phyloP scores from a whole-genome alignment of 2,329 filamentous ascomycete genomes.

The Aspergillus novofumigatus region DNA sequence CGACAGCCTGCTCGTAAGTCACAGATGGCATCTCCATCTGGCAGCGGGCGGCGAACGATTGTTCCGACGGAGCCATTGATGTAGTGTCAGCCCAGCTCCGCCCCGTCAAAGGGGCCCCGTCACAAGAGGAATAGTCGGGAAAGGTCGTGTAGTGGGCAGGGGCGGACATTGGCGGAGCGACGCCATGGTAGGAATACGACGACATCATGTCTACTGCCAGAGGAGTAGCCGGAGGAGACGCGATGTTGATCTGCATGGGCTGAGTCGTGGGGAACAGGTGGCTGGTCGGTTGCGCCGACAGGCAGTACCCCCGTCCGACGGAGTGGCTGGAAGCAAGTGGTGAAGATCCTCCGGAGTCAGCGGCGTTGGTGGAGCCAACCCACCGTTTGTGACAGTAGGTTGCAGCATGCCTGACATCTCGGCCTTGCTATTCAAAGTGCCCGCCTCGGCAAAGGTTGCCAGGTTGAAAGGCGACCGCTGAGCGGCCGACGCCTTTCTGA shows the following conservation, averaged over 20 bases:
- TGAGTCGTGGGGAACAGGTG: conserved; percentile 37
- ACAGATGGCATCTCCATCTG: conserved; percentile 36
- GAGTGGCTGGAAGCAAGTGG: conserved; percentile 37
- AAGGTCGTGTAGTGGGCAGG: conserved; percentile 42
- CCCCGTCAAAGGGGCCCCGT: conserved; percentile 34
- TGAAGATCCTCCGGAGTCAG: conserved; percentile 42
- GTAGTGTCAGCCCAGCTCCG: conserved; percentile 40
- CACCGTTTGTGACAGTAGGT: conserved; percentile 31
- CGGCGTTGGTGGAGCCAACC: conserved; percentile 41
- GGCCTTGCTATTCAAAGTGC: conserved; percentile 32
- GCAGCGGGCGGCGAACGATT: conserved; percentile 30
- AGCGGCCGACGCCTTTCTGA: conserved; percentile 43
- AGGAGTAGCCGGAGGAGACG: conserved; percentile 44
- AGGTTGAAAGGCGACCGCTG: conserved; percentile 47
- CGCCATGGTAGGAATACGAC: conserved; percentile 34
- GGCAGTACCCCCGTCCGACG: conserved; percentile 37
- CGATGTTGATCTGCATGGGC: conserved; percentile 39
- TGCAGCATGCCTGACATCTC: conserved; percentile 32
- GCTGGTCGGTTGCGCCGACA: conserved; percentile 30
- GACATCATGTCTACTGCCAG: conserved; percentile 36
- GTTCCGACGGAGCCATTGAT: conserved; percentile 40
- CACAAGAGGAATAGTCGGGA: conserved; percentile 38
- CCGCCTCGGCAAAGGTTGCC: conserved; percentile 42
- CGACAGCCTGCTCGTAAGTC: conserved; percentile 33
- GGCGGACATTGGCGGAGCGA: conserved; percentile 40